Conservation (phyloP, 2,329 filamentous ascomycete species). For the Cladosporium halotolerans region DNA sequence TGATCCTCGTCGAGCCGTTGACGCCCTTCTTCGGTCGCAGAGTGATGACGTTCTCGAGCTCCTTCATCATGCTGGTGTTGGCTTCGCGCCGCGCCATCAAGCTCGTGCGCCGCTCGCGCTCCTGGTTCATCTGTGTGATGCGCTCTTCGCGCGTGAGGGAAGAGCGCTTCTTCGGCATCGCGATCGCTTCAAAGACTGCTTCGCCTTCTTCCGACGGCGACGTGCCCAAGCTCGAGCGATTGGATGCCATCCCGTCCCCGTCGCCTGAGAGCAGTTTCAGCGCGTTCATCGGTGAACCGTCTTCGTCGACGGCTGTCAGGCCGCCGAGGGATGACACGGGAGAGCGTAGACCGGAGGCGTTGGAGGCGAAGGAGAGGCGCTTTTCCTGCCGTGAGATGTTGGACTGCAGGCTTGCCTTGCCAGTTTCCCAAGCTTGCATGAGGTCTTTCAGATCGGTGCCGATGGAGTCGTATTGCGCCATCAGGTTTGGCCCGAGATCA, state of each 20-base stretch:
- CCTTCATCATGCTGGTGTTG: slow-evolving; percentile 82
- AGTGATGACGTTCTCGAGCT: slow-evolving; percentile 80
- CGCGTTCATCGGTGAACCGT: slow-evolving; percentile 59
- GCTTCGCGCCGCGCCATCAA: slow-evolving; percentile 70
- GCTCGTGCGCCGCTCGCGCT: slow-evolving; percentile 67
- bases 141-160: slow-evolving; percentile 78
- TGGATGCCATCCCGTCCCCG: slow-evolving; percentile 28
- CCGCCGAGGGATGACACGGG: slow-evolving; percentile 56
- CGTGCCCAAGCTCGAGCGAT: slow-evolving; percentile 45
- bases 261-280: slow-evolving; percentile 75
- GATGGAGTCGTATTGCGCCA: slow-evolving; percentile 91
- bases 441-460: slow-evolving; percentile 69
- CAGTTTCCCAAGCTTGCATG: slow-evolving; percentile 49
- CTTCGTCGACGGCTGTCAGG: slow-evolving; percentile 50
- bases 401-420: slow-evolving; percentile 72
- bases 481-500: slow-evolving; percentile 70
- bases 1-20: slow-evolving; percentile 9
- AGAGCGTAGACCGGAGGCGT: slow-evolving; percentile 37
- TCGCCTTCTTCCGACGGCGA: slow-evolving; percentile 35
- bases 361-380: slow-evolving; percentile 46
- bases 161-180: slow-evolving; percentile 60
- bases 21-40: slow-evolving; percentile 20
- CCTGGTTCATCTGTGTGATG: slow-evolving; percentile 80
- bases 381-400: slow-evolving; percentile 76
- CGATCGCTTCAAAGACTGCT: slow-evolving; percentile 84